phyloP scores from a whole-genome alignment of 345 rosid genomes.

The sweet orange (Citrus sinensis) region DNA sequence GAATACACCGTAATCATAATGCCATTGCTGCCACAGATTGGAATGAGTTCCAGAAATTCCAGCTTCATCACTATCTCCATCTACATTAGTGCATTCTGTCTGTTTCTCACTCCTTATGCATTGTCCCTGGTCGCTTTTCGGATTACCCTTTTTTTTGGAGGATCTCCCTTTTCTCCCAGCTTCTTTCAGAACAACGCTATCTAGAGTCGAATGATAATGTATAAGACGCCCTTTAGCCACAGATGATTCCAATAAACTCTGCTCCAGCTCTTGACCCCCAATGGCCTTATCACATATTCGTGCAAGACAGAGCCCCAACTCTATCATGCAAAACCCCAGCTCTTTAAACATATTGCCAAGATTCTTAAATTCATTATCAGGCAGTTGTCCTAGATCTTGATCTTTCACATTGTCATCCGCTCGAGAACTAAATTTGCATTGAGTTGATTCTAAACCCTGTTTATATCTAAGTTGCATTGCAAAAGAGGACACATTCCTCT shows the following conservation, averaged over 20 bases:
- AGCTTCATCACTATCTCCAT: conserved; percentile 12
- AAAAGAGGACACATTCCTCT: conserved; percentile 73
- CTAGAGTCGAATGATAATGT: conserved; percentile 76
- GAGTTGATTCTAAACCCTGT: conserved; percentile 29
- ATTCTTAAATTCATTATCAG: conserved; percentile 40
- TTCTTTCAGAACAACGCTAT: conserved; percentile 41
- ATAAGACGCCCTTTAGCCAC: conserved; percentile 83
- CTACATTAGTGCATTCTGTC: conserved; percentile 21
- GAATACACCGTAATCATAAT: conserved; percentile 85
- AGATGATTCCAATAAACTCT: conserved; percentile 63
- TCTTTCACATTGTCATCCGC: conserved; percentile 4
- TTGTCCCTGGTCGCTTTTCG: conserved; percentile 10
- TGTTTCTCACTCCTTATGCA: conserved; percentile 13
- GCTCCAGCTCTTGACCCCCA: conserved; percentile 69
- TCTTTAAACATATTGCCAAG: conserved; percentile 55
- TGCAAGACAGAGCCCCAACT: conserved; percentile 64
- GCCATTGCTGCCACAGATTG: conserved; percentile 92
- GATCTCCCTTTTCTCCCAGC: conserved; percentile 27
- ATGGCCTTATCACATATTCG: conserved; percentile 66
- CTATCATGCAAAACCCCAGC: conserved; percentile 78
- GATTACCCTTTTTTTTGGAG: conserved; percentile 20
- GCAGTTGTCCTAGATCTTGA: not conserved
- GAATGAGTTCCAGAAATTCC: conserved; percentile 20
- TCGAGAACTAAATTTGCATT: conserved; percentile 3
- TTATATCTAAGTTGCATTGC: conserved; percentile 63